These are phyloP conservation scores for Buddleja alternifolia DNA, from an alignment of 257 asterid genomes.

Conservation along the genomic window DNA sequence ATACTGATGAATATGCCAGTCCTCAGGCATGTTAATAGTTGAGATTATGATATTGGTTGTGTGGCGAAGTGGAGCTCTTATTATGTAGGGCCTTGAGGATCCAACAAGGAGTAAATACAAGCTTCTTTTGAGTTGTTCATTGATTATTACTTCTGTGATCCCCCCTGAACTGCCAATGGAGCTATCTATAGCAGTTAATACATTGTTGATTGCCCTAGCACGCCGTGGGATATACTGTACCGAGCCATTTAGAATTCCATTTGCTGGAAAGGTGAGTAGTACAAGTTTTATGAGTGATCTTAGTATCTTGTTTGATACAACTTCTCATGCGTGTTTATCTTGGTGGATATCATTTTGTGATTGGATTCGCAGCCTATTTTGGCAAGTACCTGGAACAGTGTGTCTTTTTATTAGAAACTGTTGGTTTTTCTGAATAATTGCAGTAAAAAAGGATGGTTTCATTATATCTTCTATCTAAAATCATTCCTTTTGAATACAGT, in stretches of 20 bases:
- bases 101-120: conserved; percentile 98
- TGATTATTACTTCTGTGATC: conserved; percentile 95
- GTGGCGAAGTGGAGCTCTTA: conserved; percentile 30
- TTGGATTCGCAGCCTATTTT: neutral
- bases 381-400: neutral
- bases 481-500: neutral
- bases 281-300: conserved; percentile 13
- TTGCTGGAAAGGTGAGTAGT: conserved; percentile 90
- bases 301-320: neutral
- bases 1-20: conserved; percentile 15
- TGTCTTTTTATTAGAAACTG: conserved; percentile 10
- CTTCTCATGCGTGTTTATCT: neutral
- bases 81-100: conserved; percentile 92
- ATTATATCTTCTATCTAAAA: conserved; percentile 16
- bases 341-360: neutral
- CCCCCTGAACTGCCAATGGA: conserved; percentile 99
- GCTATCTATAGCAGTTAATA: conserved; percentile 96
- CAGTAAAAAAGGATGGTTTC: neutral
- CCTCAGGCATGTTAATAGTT: conserved; percentile 5
- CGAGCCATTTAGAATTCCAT: conserved; percentile 96
- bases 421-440: conserved; percentile 7
- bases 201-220: conserved; percentile 95
- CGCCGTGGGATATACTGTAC: conserved; percentile 96
- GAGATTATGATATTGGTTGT: conserved; percentile 18
- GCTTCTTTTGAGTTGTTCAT: conserved; percentile 90